Percentiles rank a stretch among this genome's conserved stretches.
These are phyloP conservation scores for Desmodesmus armatus DNA, from an alignment of 139 green algal genomes.

Conservation along the genomic window DNA sequence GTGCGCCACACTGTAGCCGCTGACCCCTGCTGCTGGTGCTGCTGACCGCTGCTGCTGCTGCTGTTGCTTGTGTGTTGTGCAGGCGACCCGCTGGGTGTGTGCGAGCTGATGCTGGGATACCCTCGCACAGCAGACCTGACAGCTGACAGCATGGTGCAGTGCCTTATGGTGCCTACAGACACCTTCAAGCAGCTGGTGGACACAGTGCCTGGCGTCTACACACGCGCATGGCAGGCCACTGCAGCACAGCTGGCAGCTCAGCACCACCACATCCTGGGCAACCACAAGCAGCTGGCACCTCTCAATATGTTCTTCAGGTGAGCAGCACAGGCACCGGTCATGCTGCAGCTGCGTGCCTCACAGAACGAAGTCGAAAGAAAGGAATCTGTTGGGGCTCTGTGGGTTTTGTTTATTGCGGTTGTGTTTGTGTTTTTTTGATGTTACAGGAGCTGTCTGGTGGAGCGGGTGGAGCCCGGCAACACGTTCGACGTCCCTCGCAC, in stretches of 20 bases:
- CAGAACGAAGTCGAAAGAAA: too few species aligned
- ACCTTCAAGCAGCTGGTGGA: slow-evolving; percentile 24
- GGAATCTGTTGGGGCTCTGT: too few species aligned
- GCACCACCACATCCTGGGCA: slow-evolving; percentile 39
- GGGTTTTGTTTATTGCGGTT: too few species aligned
- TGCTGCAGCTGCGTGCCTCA: too few species aligned
- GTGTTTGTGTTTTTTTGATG: background rate
- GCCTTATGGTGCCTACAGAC: slow-evolving; percentile 22
- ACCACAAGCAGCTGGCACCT: slow-evolving; percentile 40
- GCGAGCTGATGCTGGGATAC: slow-evolving; percentile 37
- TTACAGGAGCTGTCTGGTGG: slow-evolving; percentile 29
- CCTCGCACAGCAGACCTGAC: slow-evolving; percentile 21
- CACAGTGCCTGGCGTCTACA: slow-evolving; percentile 13
- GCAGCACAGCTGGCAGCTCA: slow-evolving; percentile 39
- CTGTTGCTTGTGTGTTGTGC: background rate
- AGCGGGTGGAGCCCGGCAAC: slow-evolving; percentile 1
- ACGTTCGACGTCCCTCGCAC: slow-evolving; percentile 24
- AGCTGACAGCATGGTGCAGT: slow-evolving; percentile 45
- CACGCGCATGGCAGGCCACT: slow-evolving; percentile 35
- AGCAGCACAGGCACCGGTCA: too few species aligned
- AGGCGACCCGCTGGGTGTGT: slow-evolving; percentile 38
- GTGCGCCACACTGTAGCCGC: too few species aligned
- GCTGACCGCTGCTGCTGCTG: background rate
- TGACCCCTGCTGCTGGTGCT: background rate
- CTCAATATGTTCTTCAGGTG: slow-evolving; percentile 48